Conservation (phyloP, 495 filamentous ascomycete genomes). For the Daldinia loculata region DNA sequence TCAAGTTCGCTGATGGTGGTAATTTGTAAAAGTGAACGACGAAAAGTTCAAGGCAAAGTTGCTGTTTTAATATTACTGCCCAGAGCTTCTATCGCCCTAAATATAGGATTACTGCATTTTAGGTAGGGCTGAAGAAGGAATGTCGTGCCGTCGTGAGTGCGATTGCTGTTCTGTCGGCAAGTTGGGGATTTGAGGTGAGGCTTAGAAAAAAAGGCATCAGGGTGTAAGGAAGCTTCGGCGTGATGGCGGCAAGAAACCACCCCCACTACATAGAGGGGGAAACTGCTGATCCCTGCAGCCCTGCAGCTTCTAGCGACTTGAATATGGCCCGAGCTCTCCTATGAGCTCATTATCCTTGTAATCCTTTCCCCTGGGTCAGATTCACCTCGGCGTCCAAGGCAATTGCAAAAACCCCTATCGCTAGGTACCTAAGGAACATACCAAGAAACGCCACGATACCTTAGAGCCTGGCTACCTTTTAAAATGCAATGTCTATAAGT, state of each 20-base stretch:
- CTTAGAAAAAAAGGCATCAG: background rate
- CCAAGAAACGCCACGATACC: no score
- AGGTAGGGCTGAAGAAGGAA: background rate
- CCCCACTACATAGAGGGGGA: conserved; percentile 8
- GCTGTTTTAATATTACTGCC: background rate
- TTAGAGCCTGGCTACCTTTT: no score
- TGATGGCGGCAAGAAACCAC: conserved; percentile 8
- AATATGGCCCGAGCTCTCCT: conserved; percentile 16
- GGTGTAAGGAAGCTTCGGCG: conserved; percentile 16
- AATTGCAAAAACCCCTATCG: no score
- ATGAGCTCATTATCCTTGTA: conserved; percentile 29
- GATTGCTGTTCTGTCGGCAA: conserved; percentile 1
- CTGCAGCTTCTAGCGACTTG: conserved; percentile 3
- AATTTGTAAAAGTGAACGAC: background rate
- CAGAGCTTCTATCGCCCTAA: background rate
- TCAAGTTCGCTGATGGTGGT: background rate
- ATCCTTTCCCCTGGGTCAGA: background rate
- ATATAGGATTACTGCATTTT: conserved; percentile 7
- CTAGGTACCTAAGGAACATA: no score
- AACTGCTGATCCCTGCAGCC: conserved; percentile 27
- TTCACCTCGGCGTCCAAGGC: background rate
- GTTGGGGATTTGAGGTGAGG: background rate
- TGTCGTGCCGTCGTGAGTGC: background rate
- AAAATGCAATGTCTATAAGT: no score
- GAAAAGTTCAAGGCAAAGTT: background rate